Base-by-base conservation (phyloP, 2,329 filamentous ascomycete genomes). In the Penicillium sp. region DNA sequence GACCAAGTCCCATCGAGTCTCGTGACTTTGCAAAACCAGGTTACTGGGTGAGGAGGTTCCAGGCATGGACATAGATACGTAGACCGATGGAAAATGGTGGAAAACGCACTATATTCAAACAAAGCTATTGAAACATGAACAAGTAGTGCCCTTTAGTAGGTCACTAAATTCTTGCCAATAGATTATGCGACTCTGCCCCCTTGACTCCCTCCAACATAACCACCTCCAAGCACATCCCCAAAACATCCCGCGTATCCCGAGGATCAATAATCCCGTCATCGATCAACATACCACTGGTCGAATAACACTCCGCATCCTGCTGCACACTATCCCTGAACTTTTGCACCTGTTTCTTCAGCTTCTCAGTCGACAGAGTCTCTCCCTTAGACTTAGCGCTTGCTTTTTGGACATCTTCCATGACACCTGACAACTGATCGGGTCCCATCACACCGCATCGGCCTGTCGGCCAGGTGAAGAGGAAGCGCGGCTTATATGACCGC, bases 391-490 rank as follows among this genome's bases (percentile, higher is more conserved):
- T 62, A 16, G 63, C 64, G 24, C 62, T 65, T 6, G 62, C 63
- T 9, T 49, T 34, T 47, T 67, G 62, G n/a, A 74, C 63, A 24
- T 55, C 61, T 43, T 68, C 66, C 71, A 76, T 75, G 8, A 76
- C 73, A 0, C 72, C 72, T 1, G 68, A 62, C 2, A 75, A 58
- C 56, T 75, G 72, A 38, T 74, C 72, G 0, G 72, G 65, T 0
- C 73, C 73, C 73, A 75, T 75, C 2, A 75, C 73, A 31, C 70
- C 71, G 59, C 72, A 75, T 16, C 70, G 63, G 0, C 72, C 70
- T 1, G 59, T 71, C 0, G 73, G 72, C 73, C 73, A 76, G 12
- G 70, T 69, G 51, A 77, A 77, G 3, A 77, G 52, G 47, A 78
- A 77, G 0, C 74, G 69, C 0, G 75, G 75, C 18, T 62, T 62